These are phyloP conservation scores for Diplocarpon rosae DNA, from an alignment of 2,329 filamentous ascomycete species.

Conservation along the genomic window DNA sequence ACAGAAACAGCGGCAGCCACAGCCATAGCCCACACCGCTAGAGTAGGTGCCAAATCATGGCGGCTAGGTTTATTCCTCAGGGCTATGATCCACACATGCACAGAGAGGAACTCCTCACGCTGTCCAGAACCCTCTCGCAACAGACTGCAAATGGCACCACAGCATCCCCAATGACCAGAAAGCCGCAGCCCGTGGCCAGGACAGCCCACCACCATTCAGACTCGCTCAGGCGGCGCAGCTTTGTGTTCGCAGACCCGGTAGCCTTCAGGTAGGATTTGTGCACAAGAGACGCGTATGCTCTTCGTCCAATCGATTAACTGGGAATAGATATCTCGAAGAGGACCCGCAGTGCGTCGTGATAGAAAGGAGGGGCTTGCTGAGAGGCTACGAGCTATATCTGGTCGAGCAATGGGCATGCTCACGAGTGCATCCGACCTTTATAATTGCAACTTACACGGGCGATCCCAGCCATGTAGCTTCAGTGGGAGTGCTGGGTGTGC, in stretches of 20 bases:
- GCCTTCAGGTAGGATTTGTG: conserved; percentile 38
- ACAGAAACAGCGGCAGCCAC: no score
- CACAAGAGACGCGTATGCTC: no score
- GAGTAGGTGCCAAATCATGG: conserved; percentile 13
- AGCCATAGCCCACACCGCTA: not conserved
- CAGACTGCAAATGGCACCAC: conserved; percentile 15
- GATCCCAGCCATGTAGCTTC: conserved; percentile 68
- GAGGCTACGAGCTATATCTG: conserved; percentile 85
- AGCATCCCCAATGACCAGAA: conserved; percentile 10
- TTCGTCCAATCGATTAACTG: not conserved
- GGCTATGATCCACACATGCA: conserved; percentile 26
- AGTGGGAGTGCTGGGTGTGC: conserved; percentile 71
- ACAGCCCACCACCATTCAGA: conserved; percentile 15
- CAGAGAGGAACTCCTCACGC: conserved; percentile 21
- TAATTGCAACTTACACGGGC: conserved; percentile 88
- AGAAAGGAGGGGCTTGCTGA: conserved; percentile 56
- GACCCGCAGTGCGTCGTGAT: conserved; percentile 67
- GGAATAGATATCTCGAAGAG: conserved; percentile 65
- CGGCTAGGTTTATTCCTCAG: conserved; percentile 17
- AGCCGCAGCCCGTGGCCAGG: conserved; percentile 8
- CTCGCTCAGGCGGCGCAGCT: conserved; percentile 35
- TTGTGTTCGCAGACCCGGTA: conserved; percentile 55
- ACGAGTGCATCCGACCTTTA: conserved; percentile 75
- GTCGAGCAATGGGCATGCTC: conserved; percentile 98
- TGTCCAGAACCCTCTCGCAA: conserved; percentile 21